Conservation (phyloP, 2,329 filamentous ascomycete species). For the Atkinsonella hypoxylon region DNA sequence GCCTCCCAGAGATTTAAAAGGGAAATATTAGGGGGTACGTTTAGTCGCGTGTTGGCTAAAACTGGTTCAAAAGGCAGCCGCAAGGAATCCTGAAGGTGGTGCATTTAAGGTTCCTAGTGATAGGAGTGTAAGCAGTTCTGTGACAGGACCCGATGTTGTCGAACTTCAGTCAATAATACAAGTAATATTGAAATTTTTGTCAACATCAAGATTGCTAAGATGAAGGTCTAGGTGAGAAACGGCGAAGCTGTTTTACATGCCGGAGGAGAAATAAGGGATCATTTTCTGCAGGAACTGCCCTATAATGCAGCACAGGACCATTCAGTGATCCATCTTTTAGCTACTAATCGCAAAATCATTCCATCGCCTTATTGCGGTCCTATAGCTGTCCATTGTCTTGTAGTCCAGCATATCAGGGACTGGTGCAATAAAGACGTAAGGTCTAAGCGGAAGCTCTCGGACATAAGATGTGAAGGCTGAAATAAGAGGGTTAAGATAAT, state of each 20-base stretch:
- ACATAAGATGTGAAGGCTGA: background rate
- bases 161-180: background rate
- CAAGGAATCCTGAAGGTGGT: background rate
- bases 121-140: background rate
- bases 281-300: no score
- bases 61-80: background rate
- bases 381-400: background rate
- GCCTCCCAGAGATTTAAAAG: background rate
- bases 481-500: background rate
- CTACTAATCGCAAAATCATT: no score
- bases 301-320: no score
- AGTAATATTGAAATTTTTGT: background rate
- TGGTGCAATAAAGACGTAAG: background rate
- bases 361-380: no score
- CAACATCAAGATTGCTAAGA: no score
- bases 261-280: no score
- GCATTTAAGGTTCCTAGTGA: background rate
- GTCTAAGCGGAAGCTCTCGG: background rate
- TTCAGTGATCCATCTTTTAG: no score
- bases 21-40: background rate
- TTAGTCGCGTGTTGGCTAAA: background rate
- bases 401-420: background rate
- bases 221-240: no score
- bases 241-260: no score
- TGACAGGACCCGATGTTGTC: background rate